Evolutionary conservation across 2,329 filamentous ascomycete genomes (phyloP).

Genomic region (Fusarium sp.): DNA sequence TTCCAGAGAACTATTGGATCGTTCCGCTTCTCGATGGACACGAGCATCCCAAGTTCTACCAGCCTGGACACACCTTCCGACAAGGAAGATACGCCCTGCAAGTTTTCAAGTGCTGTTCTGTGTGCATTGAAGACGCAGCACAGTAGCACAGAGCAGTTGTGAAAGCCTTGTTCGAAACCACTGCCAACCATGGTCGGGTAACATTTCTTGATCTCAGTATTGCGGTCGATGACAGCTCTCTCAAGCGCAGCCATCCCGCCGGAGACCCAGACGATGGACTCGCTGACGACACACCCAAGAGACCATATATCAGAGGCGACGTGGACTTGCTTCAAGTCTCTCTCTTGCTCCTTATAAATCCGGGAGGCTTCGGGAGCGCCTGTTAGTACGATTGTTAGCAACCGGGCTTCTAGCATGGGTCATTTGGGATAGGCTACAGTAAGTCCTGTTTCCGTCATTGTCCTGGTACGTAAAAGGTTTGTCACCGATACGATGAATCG

Average conservation of each 20-base stretch:
- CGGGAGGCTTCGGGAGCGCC: conserved; percentile 27
- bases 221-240: not conserved
- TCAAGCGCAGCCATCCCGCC: conserved; percentile 1
- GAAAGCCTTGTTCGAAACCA: no score
- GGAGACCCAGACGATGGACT: conserved; percentile 23
- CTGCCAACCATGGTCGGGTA: no score
- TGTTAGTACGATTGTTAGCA: not conserved
- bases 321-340: not conserved
- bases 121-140: no score
- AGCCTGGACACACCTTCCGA: no score
- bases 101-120: no score
- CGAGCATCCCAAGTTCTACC: not conserved
- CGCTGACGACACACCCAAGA: conserved; percentile 32
- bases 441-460: conserved; percentile 26
- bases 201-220: not conserved
- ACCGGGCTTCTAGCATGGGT: fast-evolving
- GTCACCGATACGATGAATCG: not conserved
- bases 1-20: not conserved
- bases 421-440: not conserved
- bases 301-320: conserved; percentile 31
- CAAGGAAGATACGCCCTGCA: no score
- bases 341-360: not conserved
- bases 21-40: not conserved
- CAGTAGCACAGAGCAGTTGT: no score
- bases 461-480: not conserved